Evolutionary conservation across 202 grass and related monocot genomes (phyloP), one percentile per base, ranked within the genome.

Genomic region (Eragrostis tef): DNA sequence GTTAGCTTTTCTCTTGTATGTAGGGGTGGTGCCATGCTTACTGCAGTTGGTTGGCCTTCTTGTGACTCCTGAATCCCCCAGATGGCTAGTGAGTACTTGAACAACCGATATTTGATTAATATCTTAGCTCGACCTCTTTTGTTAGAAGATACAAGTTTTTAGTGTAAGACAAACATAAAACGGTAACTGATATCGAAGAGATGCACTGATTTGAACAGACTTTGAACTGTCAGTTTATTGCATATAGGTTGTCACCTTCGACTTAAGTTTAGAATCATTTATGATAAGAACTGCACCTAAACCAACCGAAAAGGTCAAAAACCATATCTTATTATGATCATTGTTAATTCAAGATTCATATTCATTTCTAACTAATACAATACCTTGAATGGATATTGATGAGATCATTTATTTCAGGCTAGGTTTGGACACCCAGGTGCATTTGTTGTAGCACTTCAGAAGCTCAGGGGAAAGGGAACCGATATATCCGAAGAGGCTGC

Each of bases 11-110:
- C 13, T 68, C 17, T 81, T 87, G 36, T 78, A 97, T 87, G 36
- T 78, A 97, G 93, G 93, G 71, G 79, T 91, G 51, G 65, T 39
- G n/a, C 94, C 94, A 43, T 97, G 91, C 51, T 82, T 91, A 48
- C 67, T 97, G 42, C 91, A 93, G 70, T 41, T 97, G 65, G 41
- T 88, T 36, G 85, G 94, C 51, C 89, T 97, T 78, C 48, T 86
- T 59, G 83, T 91, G 22, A 90, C 88, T 82, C 94, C 94, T 9
- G 94, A 97, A 62, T 97, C 94, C 69, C 91, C 94, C 0, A 93
- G 94, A 82, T 97, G 94, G 94, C 69, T 97, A 73, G 94, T 97
- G 76, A 84, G 82, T 77, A 2, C 41, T 47, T 64, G 34, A 64
- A 82, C 6, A 63, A 50, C 25, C 63, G 7, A 6, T 56, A 16